phyloP scores from a whole-genome alignment of 1,139 yeast genomes.

The Lodderomyces metapsilosis region DNA sequence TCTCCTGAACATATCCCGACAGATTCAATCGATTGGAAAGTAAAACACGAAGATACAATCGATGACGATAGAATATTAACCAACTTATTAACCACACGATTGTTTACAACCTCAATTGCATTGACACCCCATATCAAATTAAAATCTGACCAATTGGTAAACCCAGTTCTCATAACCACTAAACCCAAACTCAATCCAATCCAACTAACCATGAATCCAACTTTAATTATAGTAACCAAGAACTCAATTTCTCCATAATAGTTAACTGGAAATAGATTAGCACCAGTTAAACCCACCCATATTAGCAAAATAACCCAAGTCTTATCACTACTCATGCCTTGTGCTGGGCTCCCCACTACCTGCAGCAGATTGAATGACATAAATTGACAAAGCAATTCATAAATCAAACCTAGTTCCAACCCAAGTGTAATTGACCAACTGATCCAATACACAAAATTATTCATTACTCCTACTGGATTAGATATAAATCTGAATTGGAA shows the following conservation, averaged over 20 bases:
- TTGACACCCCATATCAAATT: constrained; percentile 11
- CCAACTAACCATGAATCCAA: constrained; percentile 21
- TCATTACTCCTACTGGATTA: constrained; percentile 19
- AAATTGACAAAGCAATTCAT: constrained; percentile 8
- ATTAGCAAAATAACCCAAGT: constrained; percentile 12
- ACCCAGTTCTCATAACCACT: constrained; percentile 9
- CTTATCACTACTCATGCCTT: neutral
- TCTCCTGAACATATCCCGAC: constrained; percentile 29
- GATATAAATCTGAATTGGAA: constrained; percentile 21
- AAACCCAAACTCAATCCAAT: constrained; percentile 8
- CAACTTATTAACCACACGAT: constrained; percentile 26
- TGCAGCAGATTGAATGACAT: too few relatives aligned
- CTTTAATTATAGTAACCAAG: constrained; percentile 20
- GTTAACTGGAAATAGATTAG: constrained; percentile 23
- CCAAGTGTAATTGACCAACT: constrained; percentile 28
- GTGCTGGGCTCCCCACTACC: too few relatives aligned
- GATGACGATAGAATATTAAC: constrained; percentile 18
- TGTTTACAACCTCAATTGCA: constrained; percentile 9
- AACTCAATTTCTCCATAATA: constrained; percentile 24
- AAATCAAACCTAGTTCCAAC: constrained; percentile 22
- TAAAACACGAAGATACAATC: constrained; percentile 32
- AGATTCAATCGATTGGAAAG: constrained; percentile 38
- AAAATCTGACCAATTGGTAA: constrained; percentile 11
- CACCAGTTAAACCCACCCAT: constrained; percentile 18
- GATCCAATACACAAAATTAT: constrained; percentile 25